Conservation (phyloP, 1,284 basidiomycete genomes). For the Apiotrichum veenhuisii region DNA sequence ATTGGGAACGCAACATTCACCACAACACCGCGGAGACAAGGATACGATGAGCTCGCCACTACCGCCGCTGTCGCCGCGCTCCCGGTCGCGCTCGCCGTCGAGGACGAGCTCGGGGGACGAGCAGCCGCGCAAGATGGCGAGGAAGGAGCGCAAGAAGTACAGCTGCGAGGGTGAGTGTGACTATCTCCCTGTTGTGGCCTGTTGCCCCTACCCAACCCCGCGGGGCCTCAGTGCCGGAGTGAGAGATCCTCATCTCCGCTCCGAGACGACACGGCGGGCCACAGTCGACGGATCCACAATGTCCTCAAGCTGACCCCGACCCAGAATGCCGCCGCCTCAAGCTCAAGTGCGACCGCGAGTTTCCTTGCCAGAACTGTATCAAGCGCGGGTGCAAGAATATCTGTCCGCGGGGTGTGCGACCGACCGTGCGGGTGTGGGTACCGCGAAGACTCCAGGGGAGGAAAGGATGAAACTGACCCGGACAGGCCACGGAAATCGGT, state of each 20-base stretch:
- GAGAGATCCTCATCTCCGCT: background rate
- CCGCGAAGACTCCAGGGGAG: background rate
- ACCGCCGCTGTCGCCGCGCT: background rate
- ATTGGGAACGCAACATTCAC: background rate
- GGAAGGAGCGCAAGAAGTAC: constrained; percentile 10
- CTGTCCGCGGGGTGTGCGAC: constrained; percentile 30
- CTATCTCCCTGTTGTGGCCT: background rate
- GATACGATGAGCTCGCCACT: constrained; percentile 5
- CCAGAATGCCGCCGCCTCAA: constrained; percentile 28
- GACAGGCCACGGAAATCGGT: background rate
- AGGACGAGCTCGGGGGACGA: background rate
- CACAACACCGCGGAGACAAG: background rate
- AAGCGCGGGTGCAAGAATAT: constrained; percentile 28
- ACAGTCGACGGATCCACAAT: background rate
- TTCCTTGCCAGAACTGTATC: constrained; percentile 33
- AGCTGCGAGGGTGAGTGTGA: constrained; percentile 5
- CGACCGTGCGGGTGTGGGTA: constrained; percentile 20
- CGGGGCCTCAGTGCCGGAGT: background rate
- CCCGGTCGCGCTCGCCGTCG: constrained; percentile 3
- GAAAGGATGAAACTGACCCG: constrained; percentile 3
- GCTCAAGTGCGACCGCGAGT: constrained; percentile 27
- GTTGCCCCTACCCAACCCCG: background rate
- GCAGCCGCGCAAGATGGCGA: background rate
- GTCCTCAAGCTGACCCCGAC: background rate
- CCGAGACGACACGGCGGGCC: background rate